These are phyloP conservation scores for Hemileccinum rubropunctum DNA, from an alignment of 768 basidiomycete genomes.

Conservation along the genomic window DNA sequence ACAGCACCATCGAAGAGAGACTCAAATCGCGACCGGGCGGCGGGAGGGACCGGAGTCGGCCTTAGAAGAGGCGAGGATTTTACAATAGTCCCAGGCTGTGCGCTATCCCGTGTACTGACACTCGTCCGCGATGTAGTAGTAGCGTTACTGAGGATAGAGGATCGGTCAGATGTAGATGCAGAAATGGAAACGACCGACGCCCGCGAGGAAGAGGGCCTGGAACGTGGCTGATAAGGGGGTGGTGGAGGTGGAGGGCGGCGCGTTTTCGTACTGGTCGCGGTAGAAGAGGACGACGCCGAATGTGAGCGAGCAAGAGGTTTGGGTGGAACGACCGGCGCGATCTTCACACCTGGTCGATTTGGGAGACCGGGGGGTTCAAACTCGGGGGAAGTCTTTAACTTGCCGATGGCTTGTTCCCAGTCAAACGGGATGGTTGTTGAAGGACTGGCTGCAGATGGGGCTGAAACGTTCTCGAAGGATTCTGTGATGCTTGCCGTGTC, in stretches of 20 bases:
- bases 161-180: slow-evolving; percentile 56
- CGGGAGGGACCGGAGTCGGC: slow-evolving; percentile 64
- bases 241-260: slow-evolving; percentile 40
- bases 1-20: slow-evolving; percentile 62
- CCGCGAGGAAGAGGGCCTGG: slow-evolving; percentile 34
- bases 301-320: slow-evolving; percentile 31
- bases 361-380: slow-evolving; percentile 47
- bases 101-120: slow-evolving; percentile 30
- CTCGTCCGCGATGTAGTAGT: slow-evolving; percentile 41
- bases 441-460: slow-evolving; percentile 53
- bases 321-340: slow-evolving; percentile 19
- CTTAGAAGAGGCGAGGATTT: slow-evolving; percentile 40
- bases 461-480: slow-evolving; percentile 69
- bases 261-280: slow-evolving; percentile 35
- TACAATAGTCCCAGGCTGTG: slow-evolving; percentile 15
- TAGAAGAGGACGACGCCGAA: slow-evolving; percentile 37
- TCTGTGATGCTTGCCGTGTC: slow-evolving; percentile 63
- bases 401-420: slow-evolving; percentile 47
- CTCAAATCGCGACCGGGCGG: slow-evolving; percentile 66
- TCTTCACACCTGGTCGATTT: slow-evolving; percentile 37
- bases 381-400: slow-evolving; percentile 28
- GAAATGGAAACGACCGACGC: slow-evolving; percentile 36
- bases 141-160: slow-evolving; percentile 54
- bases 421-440: slow-evolving; percentile 44
- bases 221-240: slow-evolving; percentile 30